A percentile compares a stretch with the other conserved stretches of the same genome.
Conservation (phyloP, 75 land plant genomes). For the Picea sitchensis region DNA sequence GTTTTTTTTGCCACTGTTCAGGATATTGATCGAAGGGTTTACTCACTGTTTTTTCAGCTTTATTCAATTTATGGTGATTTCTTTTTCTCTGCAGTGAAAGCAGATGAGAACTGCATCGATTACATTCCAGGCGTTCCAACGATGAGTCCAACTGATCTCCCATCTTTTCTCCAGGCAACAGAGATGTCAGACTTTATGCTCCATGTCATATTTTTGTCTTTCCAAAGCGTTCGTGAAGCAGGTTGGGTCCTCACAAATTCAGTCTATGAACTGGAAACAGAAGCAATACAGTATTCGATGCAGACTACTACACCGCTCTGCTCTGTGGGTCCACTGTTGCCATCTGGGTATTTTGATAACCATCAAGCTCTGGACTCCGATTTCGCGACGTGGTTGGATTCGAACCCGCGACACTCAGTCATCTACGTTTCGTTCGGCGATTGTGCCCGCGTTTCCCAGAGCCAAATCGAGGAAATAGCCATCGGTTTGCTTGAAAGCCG, state of each 20-base stretch:
- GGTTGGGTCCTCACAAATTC: conserved; percentile 2
- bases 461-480: conserved; percentile 36
- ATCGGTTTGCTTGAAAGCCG: conserved; percentile 25
- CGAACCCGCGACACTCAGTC: conserved; percentile 27
- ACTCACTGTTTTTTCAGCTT: too few species aligned
- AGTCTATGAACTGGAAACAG: conserved; percentile 3
- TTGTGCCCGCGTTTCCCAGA: conserved; percentile 25
- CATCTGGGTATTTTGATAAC: neutral
- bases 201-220: conserved; percentile 2
- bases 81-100: too few species aligned
- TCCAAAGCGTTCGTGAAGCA: conserved; percentile 3
- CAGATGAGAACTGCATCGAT: neutral
- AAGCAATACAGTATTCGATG: conserved; percentile 3
- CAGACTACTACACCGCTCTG: neutral
- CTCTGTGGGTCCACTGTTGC: neutral
- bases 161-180: neutral
- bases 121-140: neutral
- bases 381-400: conserved; percentile 38
- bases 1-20: too few species aligned
- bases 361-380: conserved; percentile 26
- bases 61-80: too few species aligned
- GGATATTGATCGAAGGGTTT: too few species aligned
- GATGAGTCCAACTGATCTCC: neutral
- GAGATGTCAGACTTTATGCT: neutral
- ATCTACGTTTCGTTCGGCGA: conserved; percentile 54